A percentile compares a stretch with the other conserved stretches of the same genome.
Evolutionary conservation across 192 early-diverging fungal genomes (phyloP).

Genomic region (Gigaspora rosea): DNA sequence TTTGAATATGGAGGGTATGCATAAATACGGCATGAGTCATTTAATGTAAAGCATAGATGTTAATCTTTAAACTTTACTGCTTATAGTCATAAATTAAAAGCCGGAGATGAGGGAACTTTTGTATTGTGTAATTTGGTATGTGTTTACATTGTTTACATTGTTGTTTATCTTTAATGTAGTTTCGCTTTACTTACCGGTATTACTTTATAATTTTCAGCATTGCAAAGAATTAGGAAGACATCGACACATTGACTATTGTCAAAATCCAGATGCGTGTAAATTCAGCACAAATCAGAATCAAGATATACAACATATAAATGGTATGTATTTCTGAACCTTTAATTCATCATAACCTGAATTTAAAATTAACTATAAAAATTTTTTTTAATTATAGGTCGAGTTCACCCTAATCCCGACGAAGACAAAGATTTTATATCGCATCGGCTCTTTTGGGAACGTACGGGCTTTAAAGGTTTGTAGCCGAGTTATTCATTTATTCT

Average conservation of each 20-base stretch:
- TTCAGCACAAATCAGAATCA: not conserved
- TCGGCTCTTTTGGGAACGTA: slow-evolving; percentile 29
- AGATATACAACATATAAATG: slow-evolving; percentile 26
- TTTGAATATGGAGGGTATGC: slow-evolving; percentile 18
- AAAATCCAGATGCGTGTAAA: slow-evolving; percentile 19
- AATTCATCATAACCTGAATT: not conserved
- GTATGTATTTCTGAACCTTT: not conserved
- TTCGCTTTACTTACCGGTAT: not conserved
- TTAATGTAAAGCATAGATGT: too few relatives aligned
- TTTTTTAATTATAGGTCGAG: not conserved
- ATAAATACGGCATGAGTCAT: too few relatives aligned
- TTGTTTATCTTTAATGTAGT: not conserved
- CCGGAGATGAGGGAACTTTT: slow-evolving; percentile 19
- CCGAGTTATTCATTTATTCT: not conserved
- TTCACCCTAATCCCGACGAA: slow-evolving; percentile 17
- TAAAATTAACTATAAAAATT: not conserved
- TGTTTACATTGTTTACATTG: not conserved
- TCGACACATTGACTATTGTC: slow-evolving; percentile 35
- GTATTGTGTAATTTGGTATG: slow-evolving; percentile 29
- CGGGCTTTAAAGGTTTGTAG: slow-evolving; percentile 31
- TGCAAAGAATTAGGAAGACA: slow-evolving; percentile 30
- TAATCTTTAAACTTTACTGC: too few relatives aligned
- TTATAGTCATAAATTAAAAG: slow-evolving; percentile 12
- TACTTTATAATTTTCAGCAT: not conserved
- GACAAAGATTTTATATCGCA: slow-evolving; percentile 28